These are phyloP conservation scores for Fusarium tuaranense DNA, from an alignment of 2,329 filamentous ascomycete species.

Conservation along the genomic window DNA sequence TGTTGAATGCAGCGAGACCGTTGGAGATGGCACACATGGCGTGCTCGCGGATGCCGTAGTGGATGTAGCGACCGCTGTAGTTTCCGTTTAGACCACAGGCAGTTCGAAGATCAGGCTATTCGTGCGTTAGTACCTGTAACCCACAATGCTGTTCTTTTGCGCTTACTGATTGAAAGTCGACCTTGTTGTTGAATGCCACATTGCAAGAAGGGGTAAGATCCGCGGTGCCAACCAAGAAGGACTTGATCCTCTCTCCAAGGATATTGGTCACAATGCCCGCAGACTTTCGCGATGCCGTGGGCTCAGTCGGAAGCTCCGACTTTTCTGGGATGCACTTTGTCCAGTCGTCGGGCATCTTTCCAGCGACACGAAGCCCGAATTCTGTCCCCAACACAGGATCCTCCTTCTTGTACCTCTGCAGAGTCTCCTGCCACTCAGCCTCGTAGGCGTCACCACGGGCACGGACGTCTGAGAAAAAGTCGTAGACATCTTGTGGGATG, in stretches of 20 bases:
- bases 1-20: constrained; percentile 68
- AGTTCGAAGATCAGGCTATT: constrained; percentile 51
- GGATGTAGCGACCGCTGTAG: constrained; percentile 67
- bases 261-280: constrained; percentile 63
- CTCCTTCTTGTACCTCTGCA: constrained; percentile 56
- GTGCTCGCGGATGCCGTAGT: constrained; percentile 71
- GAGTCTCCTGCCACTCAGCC: constrained; percentile 58
- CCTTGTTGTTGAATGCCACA: constrained; percentile 66
- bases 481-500: constrained; percentile 58
- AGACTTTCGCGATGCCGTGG: constrained; percentile 63
- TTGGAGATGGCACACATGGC: constrained; percentile 70
- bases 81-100: constrained; percentile 65
- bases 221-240: constrained; percentile 65
- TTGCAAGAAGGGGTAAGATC: constrained; percentile 65
- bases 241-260: constrained; percentile 58
- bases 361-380: constrained; percentile 60
- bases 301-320: constrained; percentile 56
- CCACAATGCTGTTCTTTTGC: rapidly evolving
- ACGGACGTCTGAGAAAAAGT: constrained; percentile 61
- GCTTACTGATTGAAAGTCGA: constrained; percentile 60
- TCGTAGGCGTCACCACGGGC: constrained; percentile 58
- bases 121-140: background rate
- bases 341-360: constrained; percentile 61
- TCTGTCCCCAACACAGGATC: constrained; percentile 63
- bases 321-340: constrained; percentile 59